Percentiles rank a stretch among this genome's conserved stretches.
These are phyloP conservation scores for Anacardium occidentale DNA, from an alignment of 345 rosid genomes.

Conservation along the genomic window DNA sequence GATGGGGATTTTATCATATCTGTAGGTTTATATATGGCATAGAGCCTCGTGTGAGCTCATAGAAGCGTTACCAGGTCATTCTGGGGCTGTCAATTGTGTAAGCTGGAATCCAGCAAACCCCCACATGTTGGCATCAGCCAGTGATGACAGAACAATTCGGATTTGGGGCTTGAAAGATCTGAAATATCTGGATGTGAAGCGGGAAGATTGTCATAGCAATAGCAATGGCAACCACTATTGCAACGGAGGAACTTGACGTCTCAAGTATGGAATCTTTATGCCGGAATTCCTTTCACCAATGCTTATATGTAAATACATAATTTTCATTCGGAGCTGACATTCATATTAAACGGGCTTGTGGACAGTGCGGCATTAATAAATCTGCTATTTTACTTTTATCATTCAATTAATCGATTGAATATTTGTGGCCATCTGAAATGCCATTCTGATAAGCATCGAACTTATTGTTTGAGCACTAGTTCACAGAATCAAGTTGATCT, in stretches of 20 bases:
- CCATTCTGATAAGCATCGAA: too few species aligned
- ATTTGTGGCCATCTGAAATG: not conserved
- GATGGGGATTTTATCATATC: not conserved
- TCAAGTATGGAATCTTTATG: constrained; percentile 4
- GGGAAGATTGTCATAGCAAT: constrained; percentile 34
- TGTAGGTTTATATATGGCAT: constrained; percentile 71
- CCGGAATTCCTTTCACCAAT: constrained; percentile 30
- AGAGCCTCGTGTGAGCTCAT: constrained; percentile 48
- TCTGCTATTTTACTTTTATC: constrained; percentile 21
- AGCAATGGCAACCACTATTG: constrained; percentile 46
- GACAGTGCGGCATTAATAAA: constrained; percentile 41
- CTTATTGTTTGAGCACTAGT: too few species aligned
- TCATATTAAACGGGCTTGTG: constrained; percentile 38
- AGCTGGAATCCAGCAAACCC: constrained; percentile 73
- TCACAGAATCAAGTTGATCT: too few species aligned
- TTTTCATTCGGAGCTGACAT: constrained; percentile 36
- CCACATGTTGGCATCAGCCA: constrained; percentile 73
- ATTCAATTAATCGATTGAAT: constrained; percentile 3
- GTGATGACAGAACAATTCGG: constrained; percentile 65
- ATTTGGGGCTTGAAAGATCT: constrained; percentile 56
- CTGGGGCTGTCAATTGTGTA: constrained; percentile 68
- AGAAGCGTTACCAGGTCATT: constrained; percentile 56
- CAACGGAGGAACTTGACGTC: constrained; percentile 38
- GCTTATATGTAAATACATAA: constrained; percentile 47
- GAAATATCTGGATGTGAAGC: constrained; percentile 30